Conservation (phyloP, 2,329 filamentous ascomycete species). For the Ascochyta lentis region DNA sequence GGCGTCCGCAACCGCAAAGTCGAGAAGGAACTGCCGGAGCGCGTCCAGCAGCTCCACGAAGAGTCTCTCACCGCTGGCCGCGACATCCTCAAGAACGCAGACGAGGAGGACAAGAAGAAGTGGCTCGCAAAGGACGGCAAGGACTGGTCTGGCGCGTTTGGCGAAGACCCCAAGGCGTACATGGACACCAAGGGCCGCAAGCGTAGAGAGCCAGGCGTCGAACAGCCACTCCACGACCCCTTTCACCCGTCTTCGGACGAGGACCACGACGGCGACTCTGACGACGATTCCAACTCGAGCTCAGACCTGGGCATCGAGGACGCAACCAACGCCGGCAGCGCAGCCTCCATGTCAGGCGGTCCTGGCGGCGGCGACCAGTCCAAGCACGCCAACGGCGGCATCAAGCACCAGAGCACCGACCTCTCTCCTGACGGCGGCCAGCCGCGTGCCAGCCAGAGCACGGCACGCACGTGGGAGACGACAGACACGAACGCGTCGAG, state of each 20-base stretch:
- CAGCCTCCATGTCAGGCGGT: slow-evolving; percentile 31
- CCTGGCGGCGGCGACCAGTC: slow-evolving; percentile 20
- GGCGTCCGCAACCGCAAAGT: slow-evolving; percentile 79
- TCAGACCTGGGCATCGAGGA: slow-evolving; percentile 67
- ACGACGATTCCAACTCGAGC: slow-evolving; percentile 51
- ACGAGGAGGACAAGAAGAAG: slow-evolving; percentile 73
- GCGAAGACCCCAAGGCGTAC: slow-evolving; percentile 72
- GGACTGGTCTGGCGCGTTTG: slow-evolving; percentile 89
- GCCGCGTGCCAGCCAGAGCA: slow-evolving; percentile 35
- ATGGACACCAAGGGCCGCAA: slow-evolving; percentile 61
- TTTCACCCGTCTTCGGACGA: slow-evolving; percentile 55
- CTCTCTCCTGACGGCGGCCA: slow-evolving; percentile 30
- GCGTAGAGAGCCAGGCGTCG: slow-evolving; percentile 62
- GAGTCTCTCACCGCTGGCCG: slow-evolving; percentile 79
- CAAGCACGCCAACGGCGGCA: slow-evolving; percentile 23
- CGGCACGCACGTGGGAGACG: slow-evolving; percentile 36
- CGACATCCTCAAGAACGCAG: slow-evolving; percentile 77
- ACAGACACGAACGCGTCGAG: slow-evolving; percentile 23
- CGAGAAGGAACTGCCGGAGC: slow-evolving; percentile 72
- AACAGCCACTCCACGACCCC: slow-evolving; percentile 60
- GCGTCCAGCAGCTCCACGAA: slow-evolving; percentile 79
- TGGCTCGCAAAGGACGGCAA: slow-evolving; percentile 82
- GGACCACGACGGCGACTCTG: slow-evolving; percentile 47
- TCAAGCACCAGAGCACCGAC: slow-evolving; percentile 39
- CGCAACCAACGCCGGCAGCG: slow-evolving; percentile 47